Conservation (phyloP, 1,284 basidiomycete genomes). For the Microbotryum intermedium region DNA sequence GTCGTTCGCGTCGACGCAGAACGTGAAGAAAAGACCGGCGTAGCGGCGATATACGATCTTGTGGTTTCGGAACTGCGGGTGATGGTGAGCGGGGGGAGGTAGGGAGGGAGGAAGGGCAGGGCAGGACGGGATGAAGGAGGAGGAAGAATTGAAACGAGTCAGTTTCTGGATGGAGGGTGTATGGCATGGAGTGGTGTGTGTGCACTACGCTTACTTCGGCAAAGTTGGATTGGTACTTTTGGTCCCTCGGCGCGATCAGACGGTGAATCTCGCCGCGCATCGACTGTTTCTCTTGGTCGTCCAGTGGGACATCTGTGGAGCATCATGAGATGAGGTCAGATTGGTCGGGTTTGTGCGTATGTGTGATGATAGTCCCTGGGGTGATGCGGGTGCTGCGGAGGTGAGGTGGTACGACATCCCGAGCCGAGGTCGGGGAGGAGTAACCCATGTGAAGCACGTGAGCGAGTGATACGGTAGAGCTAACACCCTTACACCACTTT, state of each 20-base stretch:
- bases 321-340: too few species aligned
- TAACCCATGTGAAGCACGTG: too few species aligned
- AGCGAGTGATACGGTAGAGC: too few species aligned
- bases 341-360: too few species aligned
- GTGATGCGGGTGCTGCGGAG: neutral
- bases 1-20: constrained; percentile 95
- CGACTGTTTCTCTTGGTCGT: constrained; percentile 92
- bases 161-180: neutral
- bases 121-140: neutral
- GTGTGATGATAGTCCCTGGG: too few species aligned
- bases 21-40: constrained; percentile 94
- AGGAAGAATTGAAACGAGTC: neutral
- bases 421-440: neutral
- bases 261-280: constrained; percentile 91
- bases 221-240: constrained; percentile 98
- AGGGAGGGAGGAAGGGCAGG: neutral
- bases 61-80: constrained; percentile 81
- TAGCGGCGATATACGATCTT: constrained; percentile 93
- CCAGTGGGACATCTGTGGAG: constrained; percentile 46
- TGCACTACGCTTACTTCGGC: constrained; percentile 76
- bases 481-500: constrained; percentile 96
- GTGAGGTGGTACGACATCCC: neutral
- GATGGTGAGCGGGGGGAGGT: neutral
- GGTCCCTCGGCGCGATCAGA: constrained; percentile 89
- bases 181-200: neutral